Evolutionary conservation across 129 eudicot genomes (phyloP), one percentile per base, ranked within the genome.

Genomic region (Cynara cardunculus): DNA sequence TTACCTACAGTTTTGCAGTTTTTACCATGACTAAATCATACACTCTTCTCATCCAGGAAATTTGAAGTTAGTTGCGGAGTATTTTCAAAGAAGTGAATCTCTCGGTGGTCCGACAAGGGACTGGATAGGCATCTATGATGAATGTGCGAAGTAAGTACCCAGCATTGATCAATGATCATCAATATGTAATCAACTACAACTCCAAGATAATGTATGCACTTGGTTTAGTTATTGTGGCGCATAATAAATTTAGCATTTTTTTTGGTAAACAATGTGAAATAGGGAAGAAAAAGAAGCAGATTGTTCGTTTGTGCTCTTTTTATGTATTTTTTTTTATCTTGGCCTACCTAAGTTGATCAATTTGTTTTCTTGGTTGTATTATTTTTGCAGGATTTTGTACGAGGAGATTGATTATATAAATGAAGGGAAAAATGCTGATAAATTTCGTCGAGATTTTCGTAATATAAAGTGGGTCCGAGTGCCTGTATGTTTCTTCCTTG

Each of bases 391-490:
- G 91, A 96, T 92, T 61, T 87, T 96, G 89, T 92, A 96, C 35
- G 91, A 96, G 89, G 99, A 96, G 86, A 96, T 96, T 80, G 99
- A 96, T 83, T 96, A 96, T 41, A 88, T 96, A 72, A 91, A 96
- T 80, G 99, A 96, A 87, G 99, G 98, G 85, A 92, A 96, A 84
- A 96, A 96, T 87, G 99, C 99, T 84, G 99, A 92, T 88, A 89
- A 89, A 80, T 96, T 96, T 82, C 96, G 99, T 75, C 89, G 99
- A 62, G 97, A 96, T 84, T 96, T 96, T 68, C 97, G 99, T 30
- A 96, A 96, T 83, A 85, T 92, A 75, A 96, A 96, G 90, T 96
- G 99, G 99, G 97, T 96, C 87, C 93, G 99, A 82, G 99, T 96
- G 71, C 99, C 99, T 85, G 99, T 96, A 92, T 73, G 98, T 88